Evolutionary conservation across 2,329 filamentous ascomycete species (phyloP).

Genomic region (Xylogone sp.): DNA sequence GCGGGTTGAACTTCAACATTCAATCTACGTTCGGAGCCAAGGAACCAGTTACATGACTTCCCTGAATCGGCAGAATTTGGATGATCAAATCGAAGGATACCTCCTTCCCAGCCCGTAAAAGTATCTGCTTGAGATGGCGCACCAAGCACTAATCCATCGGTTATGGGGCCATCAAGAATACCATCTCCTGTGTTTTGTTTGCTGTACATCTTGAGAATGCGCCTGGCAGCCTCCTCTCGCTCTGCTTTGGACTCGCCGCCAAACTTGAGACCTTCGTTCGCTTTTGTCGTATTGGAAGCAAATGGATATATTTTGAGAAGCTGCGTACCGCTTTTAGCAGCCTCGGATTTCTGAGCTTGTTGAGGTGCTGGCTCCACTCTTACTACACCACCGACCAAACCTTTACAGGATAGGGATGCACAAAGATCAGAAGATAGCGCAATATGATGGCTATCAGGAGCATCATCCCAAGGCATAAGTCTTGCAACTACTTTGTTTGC

Average conservation of each 20-base stretch:
- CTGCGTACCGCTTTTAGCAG: slow-evolving; percentile 46
- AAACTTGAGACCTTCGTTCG: slow-evolving; percentile 70
- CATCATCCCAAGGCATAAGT: slow-evolving; percentile 77
- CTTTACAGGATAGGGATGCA: slow-evolving; percentile 64
- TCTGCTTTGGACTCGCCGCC: slow-evolving; percentile 84
- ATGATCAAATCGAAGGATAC: slow-evolving; percentile 75
- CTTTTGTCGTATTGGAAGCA: slow-evolving; percentile 48
- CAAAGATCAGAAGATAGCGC: slow-evolving; percentile 78
- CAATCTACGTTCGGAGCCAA: slow-evolving; percentile 72
- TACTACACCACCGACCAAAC: slow-evolving; percentile 79
- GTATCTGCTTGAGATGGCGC: slow-evolving; percentile 48
- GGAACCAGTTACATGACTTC: slow-evolving; percentile 62
- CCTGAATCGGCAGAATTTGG: slow-evolving; percentile 37
- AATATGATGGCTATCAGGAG: slow-evolving; percentile 75
- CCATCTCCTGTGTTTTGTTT: slow-evolving; percentile 50
- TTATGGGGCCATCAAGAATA: slow-evolving; percentile 78
- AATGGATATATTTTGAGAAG: slow-evolving; percentile 81
- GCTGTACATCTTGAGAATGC: slow-evolving; percentile 69
- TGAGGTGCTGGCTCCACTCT: slow-evolving; percentile 77
- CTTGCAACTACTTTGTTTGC: slow-evolving; percentile 71
- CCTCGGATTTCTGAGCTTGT: slow-evolving; percentile 28
- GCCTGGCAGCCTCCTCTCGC: slow-evolving; percentile 70
- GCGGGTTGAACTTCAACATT: slow-evolving; percentile 73
- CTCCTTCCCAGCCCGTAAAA: slow-evolving; percentile 72
- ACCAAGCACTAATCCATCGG: slow-evolving; percentile 78